Evolutionary conservation across 495 filamentous ascomycete genomes (phyloP).

Genomic region (Gamarada debralockiae): DNA sequence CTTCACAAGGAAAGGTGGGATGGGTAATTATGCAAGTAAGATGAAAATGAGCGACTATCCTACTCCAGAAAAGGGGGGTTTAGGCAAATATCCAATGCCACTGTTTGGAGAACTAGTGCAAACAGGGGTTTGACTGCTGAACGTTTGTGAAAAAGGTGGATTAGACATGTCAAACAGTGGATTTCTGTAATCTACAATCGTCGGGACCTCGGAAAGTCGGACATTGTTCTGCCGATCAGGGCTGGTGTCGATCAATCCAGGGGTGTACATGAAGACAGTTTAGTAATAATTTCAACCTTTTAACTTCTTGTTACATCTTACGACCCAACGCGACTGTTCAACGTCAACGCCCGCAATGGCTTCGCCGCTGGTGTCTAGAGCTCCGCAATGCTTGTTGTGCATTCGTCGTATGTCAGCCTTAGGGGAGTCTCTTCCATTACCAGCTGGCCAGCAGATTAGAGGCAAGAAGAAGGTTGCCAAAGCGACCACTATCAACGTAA

Average conservation of each 20-base stretch:
- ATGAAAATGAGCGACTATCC: neutral
- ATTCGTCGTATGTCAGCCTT: slow-evolving; percentile 18
- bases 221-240: too few species aligned
- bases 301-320: neutral
- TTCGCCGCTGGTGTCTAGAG: slow-evolving; percentile 19
- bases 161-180: neutral
- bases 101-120: neutral
- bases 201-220: neutral
- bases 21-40: neutral
- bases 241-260: neutral
- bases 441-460: slow-evolving; percentile 39
- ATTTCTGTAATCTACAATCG: neutral
- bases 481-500: slow-evolving; percentile 45
- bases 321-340: neutral
- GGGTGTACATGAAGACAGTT: neutral
- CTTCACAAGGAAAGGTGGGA: neutral
- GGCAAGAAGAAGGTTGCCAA: slow-evolving; percentile 50
- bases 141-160: neutral
- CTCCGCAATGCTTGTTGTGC: slow-evolving; percentile 25
- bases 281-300: neutral
- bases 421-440: slow-evolving; percentile 1
- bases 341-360: slow-evolving; percentile 16
- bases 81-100: neutral
- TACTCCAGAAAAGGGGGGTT: neutral
- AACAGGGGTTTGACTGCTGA: neutral